A percentile compares a stretch with the other conserved stretches of the same genome.
phyloP scores from a whole-genome alignment of 1,284 basidiomycete genomes.

The Fomitopsis palustris region DNA sequence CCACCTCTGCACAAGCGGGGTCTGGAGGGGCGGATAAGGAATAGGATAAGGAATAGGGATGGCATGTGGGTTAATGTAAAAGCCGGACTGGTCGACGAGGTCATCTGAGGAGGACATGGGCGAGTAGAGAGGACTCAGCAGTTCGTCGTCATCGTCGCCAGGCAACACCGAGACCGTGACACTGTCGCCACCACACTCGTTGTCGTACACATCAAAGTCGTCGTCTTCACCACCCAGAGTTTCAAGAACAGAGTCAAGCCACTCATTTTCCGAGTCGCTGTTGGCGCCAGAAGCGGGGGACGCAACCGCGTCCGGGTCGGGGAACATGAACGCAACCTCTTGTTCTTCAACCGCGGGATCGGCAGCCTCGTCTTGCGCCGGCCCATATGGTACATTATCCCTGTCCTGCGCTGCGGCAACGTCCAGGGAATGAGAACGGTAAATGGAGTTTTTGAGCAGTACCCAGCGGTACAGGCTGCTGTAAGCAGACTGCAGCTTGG shows the following conservation, averaged over 20 bases:
- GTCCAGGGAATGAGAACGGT: conserved; percentile 43
- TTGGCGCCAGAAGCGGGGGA: conserved; percentile 33
- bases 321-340: conserved; percentile 70
- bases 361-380: conserved; percentile 37
- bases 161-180: conserved; percentile 48
- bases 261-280: conserved; percentile 59
- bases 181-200: conserved; percentile 27
- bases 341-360: conserved; percentile 43
- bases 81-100: conserved; percentile 45
- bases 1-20: conserved; percentile 46
- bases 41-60: conserved; percentile 56
- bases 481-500: conserved; percentile 65
- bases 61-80: conserved; percentile 44
- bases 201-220: conserved; percentile 39
- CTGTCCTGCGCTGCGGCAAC: conserved; percentile 27
- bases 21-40: conserved; percentile 62
- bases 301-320: conserved; percentile 58
- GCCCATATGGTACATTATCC: conserved; percentile 38
- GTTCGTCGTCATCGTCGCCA: conserved; percentile 42
- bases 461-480: conserved; percentile 82
- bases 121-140: conserved; percentile 55
- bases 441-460: conserved; percentile 78
- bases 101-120: conserved; percentile 74
- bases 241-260: conserved; percentile 77
- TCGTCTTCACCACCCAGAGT: conserved; percentile 62